These are phyloP conservation scores for Aspergillus amoenus DNA, from an alignment of 2,329 filamentous ascomycete species.

Conservation along the genomic window DNA sequence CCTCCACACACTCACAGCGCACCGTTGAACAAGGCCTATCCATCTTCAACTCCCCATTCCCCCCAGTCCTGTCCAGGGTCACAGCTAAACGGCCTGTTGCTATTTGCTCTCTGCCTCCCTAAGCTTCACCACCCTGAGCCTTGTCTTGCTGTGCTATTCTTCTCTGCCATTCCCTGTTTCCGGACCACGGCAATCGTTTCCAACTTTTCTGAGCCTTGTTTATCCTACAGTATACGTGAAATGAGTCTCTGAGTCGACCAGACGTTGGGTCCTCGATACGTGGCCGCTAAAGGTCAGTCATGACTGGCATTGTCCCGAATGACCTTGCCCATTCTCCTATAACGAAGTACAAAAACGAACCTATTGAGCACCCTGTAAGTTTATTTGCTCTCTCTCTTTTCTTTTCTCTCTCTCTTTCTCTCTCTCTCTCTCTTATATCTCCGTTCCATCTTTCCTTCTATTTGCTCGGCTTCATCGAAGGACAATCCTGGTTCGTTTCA, in stretches of 20 bases:
- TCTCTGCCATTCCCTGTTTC: constrained; percentile 18
- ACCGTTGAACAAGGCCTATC: constrained; percentile 24
- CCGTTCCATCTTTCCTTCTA: neutral
- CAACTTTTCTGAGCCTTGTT: constrained; percentile 12
- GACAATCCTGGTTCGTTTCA: constrained; percentile 16
- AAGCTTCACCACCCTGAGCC: constrained; percentile 25
- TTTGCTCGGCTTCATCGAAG: constrained; percentile 10
- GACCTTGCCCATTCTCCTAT: constrained; percentile 38
- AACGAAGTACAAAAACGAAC: constrained; percentile 50
- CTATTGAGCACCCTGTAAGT: constrained; percentile 49
- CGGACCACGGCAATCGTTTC: constrained; percentile 16
- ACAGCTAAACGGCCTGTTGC: constrained; percentile 28
- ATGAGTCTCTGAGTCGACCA: constrained; percentile 3
- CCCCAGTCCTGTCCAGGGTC: constrained; percentile 21
- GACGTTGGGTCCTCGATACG: constrained; percentile 15
- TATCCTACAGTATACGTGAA: constrained; percentile 2
- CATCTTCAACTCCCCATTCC: constrained; percentile 15
- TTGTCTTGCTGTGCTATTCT: constrained; percentile 21
- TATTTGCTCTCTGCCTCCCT: constrained; percentile 21
- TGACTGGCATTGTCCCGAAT: constrained; percentile 46
- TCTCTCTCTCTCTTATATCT: neutral
- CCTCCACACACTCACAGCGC: constrained; percentile 32
- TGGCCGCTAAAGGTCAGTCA: constrained; percentile 31
- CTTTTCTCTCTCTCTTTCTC: neutral
- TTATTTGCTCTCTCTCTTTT: constrained; percentile 12